Percentiles rank a stretch among this genome's conserved stretches.
Evolutionary conservation across 139 green algal genomes (phyloP).

Genomic region (Axilococcus clingmanii): DNA sequence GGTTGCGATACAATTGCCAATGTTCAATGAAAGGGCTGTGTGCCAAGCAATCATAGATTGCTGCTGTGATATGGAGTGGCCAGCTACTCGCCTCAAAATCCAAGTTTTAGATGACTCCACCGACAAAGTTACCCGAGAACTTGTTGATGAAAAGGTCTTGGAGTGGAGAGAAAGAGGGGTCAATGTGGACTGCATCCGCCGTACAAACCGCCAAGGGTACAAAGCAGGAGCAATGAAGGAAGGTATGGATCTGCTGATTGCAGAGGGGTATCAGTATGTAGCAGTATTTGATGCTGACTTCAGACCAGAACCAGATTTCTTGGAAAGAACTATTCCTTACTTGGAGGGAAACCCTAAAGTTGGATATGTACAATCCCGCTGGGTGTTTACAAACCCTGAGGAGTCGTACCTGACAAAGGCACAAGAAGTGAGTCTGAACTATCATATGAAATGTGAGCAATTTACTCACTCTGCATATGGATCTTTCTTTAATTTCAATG

Average conservation of each 20-base stretch:
- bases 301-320: constrained; percentile 67
- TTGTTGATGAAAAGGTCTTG: constrained; percentile 59
- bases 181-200: constrained; percentile 44
- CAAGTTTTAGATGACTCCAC: constrained; percentile 84
- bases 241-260: constrained; percentile 44
- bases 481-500: constrained; percentile 90
- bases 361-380: constrained; percentile 69
- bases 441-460: constrained; percentile 82
- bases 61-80: constrained; percentile 68
- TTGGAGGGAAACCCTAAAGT: constrained; percentile 49
- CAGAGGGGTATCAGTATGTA: constrained; percentile 48
- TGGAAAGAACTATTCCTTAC: constrained; percentile 48
- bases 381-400: constrained; percentile 73
- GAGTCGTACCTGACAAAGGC: constrained; percentile 77
- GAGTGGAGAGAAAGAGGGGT: constrained; percentile 60
- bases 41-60: constrained; percentile 75
- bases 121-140: constrained; percentile 45
- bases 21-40: constrained; percentile 85
- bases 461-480: constrained; percentile 52
- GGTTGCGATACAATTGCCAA: constrained; percentile 92
- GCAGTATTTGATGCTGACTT: constrained; percentile 89
- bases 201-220: constrained; percentile 69
- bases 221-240: constrained; percentile 80
- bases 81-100: constrained; percentile 46
- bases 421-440: constrained; percentile 64